Evolutionary conservation across 2,329 filamentous ascomycete species (phyloP), one percentile per base, ranked within the genome.

Genomic region (Apiospora malaysiana): DNA sequence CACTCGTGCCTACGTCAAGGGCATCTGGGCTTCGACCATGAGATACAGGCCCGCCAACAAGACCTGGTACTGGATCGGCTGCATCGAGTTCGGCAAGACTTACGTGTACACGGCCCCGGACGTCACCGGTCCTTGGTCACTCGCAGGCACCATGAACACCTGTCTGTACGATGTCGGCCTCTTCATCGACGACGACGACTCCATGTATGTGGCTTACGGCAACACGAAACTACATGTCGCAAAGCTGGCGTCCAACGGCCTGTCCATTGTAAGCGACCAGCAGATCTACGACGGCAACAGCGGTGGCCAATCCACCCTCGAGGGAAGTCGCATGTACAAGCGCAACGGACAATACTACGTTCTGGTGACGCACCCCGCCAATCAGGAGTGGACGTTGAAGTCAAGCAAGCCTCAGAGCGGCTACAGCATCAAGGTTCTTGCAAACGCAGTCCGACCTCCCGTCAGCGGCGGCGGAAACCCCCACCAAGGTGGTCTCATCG

Each of bases 131-230:
- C 83, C 84, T 0, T 88, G 85, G 85, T 81, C 72, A 14, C 79
- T 82, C 65, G 73, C 75, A 47, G 79, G 77, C 21, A 78, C 78
- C 7, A 71, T 27, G 69, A 80, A 78, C 0, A 81, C 76, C 1
- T 90, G 88, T 77, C 89, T 87, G 74, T 90, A 90, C 73, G 88
- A 90, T 76, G 83, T 81, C 23, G 87, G 89, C 0, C 77, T 90
- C 0, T 76, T 90, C n/a, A 83, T 90, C 45, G 88, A 90, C 68
- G 86, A 88, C 32, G 83, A 90, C 43, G 88, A 89, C 70, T 86
- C 83, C 0, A 87, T 90, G 82, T 90, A 90, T 68, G 84, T 90
- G 0, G 86, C 83, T 0, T 89, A 88, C 73, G 88, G 87, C 5
- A 84, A 82, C 66, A 83, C 78, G 0, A 80, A 85, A 2, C 83